Percentiles rank a stretch among this genome's conserved stretches.
These are phyloP conservation scores for Kuraishia borneana DNA, from an alignment of 805 yeast species.

Conservation along the genomic window DNA sequence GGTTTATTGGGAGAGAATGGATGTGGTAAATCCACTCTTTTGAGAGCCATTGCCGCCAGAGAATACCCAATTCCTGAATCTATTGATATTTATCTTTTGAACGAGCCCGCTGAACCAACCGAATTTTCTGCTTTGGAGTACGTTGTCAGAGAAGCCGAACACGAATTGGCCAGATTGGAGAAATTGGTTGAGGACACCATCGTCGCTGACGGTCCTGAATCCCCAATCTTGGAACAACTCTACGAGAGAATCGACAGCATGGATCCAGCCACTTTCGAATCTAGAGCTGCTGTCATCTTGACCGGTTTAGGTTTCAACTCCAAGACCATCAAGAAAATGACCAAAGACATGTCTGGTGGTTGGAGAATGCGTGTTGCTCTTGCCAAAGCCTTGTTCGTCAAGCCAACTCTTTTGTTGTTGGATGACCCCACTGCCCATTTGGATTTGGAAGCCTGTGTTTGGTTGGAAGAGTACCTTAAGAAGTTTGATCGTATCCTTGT, in stretches of 20 bases:
- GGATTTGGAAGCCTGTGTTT: conserved; percentile 98
- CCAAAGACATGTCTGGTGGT: conserved; percentile 99
- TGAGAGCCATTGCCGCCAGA: conserved; percentile 89
- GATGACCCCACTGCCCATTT: conserved; percentile 99
- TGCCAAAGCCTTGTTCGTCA: conserved; percentile 95
- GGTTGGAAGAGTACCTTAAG: conserved; percentile 97
- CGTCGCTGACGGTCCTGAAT: conserved; percentile 90
- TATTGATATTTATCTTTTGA: conserved; percentile 84
- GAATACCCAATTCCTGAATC: conserved; percentile 92
- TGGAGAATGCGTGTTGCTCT: conserved; percentile 99
- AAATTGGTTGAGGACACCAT: conserved; percentile 82
- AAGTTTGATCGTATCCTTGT: conserved; percentile 89
- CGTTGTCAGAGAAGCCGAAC: conserved; percentile 94
- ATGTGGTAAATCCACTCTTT: conserved; percentile 94
- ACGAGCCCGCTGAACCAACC: conserved; percentile 96
- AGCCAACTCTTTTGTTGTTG: conserved; percentile 86
- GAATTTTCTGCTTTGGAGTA: conserved; percentile 89
- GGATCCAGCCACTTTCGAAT: conserved; percentile 94
- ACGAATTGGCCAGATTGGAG: conserved; percentile 83
- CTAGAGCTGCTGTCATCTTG: conserved; percentile 90
- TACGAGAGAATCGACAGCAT: conserved; percentile 92
- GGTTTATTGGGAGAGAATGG: conserved; percentile 98
- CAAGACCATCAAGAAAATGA: conserved; percentile 78
- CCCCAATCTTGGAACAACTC: conserved; percentile 70
- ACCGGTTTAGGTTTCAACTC: conserved; percentile 96